Evolutionary conservation across 2,329 filamentous ascomycete species (phyloP), one percentile per base, ranked within the genome.

Genomic region (Fusarium sp.): DNA sequence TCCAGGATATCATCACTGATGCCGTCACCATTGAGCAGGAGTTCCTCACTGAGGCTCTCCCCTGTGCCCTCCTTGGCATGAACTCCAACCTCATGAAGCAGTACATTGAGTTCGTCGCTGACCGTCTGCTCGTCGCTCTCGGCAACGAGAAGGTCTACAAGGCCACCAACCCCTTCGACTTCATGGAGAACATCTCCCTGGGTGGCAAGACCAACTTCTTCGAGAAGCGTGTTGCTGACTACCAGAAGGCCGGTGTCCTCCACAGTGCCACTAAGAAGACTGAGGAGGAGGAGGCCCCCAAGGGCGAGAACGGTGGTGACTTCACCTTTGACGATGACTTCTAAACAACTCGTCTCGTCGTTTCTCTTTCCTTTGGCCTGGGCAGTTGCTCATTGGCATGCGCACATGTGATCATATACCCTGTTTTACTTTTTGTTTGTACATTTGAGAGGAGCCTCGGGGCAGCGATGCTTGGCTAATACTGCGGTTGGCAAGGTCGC

Each of bases 141-240:
- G 96, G 96, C 77, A 98, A 98, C 83, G 88, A 92, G 76, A 98
- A 98, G 88, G 87, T 92, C 76, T 99, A 97, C 89, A 93, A 96
- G 79, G 86, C 92, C 26, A 89, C 91, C 80, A 99, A 99, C 85
- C 96, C 96, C 80, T 99, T 99, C 81, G 96, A 99, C 87, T 99
- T 99, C 83, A 99, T 99, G 96, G 96, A 99, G 88, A 98, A 97
- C 84, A 99, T 99, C 83, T 98, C 96, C 23, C 89, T 99, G 13
- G 93, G 94, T 53, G 96, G 96, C 83, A 99, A 99, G 92, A 99
- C 96, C 81, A 99, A 99, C 90, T 99, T 99, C 89, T 99, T 99
- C 81, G 96, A 99, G 92, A 99, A 99, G 92, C 93, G 96, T 76
- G 96, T 99, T 60, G 96, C 92, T 80, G 96, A 99, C 79, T 99